These are phyloP conservation scores for Aspergillus texensis DNA, from an alignment of 2,329 filamentous ascomycete genomes.

Conservation along the genomic window DNA sequence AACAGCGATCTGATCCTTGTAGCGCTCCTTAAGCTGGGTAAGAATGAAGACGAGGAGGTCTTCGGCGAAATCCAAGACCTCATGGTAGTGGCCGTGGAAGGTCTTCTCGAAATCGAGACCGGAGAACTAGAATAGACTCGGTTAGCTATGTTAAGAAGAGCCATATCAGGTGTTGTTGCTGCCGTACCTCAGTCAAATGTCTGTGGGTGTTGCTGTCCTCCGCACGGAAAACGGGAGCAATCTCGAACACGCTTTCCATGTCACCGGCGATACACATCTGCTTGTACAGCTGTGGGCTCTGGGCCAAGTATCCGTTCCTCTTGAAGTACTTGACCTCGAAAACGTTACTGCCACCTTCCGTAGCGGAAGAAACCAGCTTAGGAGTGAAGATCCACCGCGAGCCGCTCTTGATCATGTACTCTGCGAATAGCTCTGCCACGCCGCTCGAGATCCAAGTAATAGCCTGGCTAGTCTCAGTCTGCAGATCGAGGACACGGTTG, in stretches of 20 bases:
- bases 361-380: constrained; percentile 84
- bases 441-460: constrained; percentile 73
- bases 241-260: constrained; percentile 66
- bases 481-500: constrained; percentile 90
- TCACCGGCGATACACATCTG: constrained; percentile 69
- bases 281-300: constrained; percentile 68
- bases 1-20: constrained; percentile 48
- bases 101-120: constrained; percentile 57
- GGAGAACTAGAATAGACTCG: constrained; percentile 44
- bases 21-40: constrained; percentile 47
- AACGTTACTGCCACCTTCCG: constrained; percentile 90
- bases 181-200: constrained; percentile 62
- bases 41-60: constrained; percentile 54
- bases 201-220: constrained; percentile 70
- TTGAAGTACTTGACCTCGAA: constrained; percentile 91
- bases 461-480: constrained; percentile 86
- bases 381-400: constrained; percentile 89
- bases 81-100: constrained; percentile 54
- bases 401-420: constrained; percentile 73
- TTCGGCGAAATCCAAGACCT: constrained; percentile 54
- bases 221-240: constrained; percentile 67
- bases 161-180: not conserved
- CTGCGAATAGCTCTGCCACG: constrained; percentile 70
- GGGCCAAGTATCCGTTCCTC: constrained; percentile 70
- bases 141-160: not conserved